Evolutionary conservation across 768 basidiomycete genomes (phyloP), one percentile per base, ranked within the genome.

Genomic region (Boletales sp.): DNA sequence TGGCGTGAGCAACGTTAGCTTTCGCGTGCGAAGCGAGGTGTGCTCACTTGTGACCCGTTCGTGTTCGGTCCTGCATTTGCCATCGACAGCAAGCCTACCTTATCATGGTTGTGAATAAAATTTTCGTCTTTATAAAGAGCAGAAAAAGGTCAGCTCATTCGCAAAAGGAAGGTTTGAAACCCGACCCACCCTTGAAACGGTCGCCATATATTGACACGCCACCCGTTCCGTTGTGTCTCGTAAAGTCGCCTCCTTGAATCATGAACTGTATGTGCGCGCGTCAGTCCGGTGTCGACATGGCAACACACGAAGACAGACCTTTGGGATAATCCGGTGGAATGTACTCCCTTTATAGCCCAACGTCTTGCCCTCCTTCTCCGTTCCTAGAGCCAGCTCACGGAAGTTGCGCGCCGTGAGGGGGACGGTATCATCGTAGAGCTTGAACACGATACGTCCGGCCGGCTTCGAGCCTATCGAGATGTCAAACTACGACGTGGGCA

Each of bases 181-280:
- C 17, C 8, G 8, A 62, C 81, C 42, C 37, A 89, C 88, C 82
- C 38, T 73, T 68, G 68, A 94, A 94, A 63, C 82, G 84, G 50
- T 79, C 76, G 31, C 91, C 92, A 58, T 91, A 94, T 65, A 92
- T 90, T 13, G 87, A 90, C 66, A 83, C 77, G n/a, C 88, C 88
- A 31, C 90, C 88, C 0, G 86, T 90, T 13, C 87, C 87, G 54
- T 90, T 80, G 54, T 79, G 74, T 10, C 70, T 63, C 29, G 87
- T 90, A 69, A 92, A 91, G 70, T 94, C 91, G 21, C 91, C 91
- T 21, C 89, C 91, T 66, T 92, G 90, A 40, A 87, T 67, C 90
- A 92, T 92, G 72, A 88, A 90, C 79, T 80, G 51, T 8, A 53
- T n/a, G 19, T 29, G 29, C 40, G 4, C 17, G 15, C 17, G 48